phyloP scores from a whole-genome alignment of 108 stramenopile genomes.

The Nitzschia sp. region DNA sequence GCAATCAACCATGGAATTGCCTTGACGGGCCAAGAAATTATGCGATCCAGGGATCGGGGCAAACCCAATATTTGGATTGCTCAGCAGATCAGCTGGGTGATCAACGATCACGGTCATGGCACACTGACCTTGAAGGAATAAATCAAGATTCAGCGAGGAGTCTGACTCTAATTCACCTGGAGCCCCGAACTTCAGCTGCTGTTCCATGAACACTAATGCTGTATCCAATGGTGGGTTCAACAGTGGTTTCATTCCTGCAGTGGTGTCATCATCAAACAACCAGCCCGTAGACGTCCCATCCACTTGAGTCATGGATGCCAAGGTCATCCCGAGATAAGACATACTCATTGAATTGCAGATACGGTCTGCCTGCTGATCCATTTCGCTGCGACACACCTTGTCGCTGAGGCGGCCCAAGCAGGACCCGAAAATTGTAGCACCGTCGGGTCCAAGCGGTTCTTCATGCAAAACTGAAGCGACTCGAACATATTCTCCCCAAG shows the following conservation, averaged over 20 bases:
- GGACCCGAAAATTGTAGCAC: slow-evolving; percentile 14
- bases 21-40: slow-evolving; percentile 6
- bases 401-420: slow-evolving; percentile 31
- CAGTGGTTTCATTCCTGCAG: slow-evolving; percentile 10
- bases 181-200: slow-evolving; percentile 13
- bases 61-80: slow-evolving; percentile 16
- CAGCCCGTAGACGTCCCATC: slow-evolving; percentile 40
- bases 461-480: slow-evolving; percentile 33
- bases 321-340: slow-evolving; percentile 30
- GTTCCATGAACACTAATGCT: slow-evolving; percentile 26
- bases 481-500: slow-evolving; percentile 41
- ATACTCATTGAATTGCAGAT: slow-evolving; percentile 24
- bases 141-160: slow-evolving; percentile 16
- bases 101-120: slow-evolving; percentile 25
- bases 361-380: background rate
- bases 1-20: slow-evolving; percentile 14
- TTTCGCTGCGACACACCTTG: slow-evolving; percentile 11
- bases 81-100: slow-evolving; percentile 20
- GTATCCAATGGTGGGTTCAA: slow-evolving; percentile 26
- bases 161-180: slow-evolving; percentile 17
- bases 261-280: slow-evolving; percentile 32
- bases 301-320: slow-evolving; percentile 39
- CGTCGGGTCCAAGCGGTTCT: slow-evolving; percentile 6
- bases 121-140: slow-evolving; percentile 28
- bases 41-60: slow-evolving; percentile 27